Conservation (phyloP, 768 basidiomycete species). For the Daedalea quercina region DNA sequence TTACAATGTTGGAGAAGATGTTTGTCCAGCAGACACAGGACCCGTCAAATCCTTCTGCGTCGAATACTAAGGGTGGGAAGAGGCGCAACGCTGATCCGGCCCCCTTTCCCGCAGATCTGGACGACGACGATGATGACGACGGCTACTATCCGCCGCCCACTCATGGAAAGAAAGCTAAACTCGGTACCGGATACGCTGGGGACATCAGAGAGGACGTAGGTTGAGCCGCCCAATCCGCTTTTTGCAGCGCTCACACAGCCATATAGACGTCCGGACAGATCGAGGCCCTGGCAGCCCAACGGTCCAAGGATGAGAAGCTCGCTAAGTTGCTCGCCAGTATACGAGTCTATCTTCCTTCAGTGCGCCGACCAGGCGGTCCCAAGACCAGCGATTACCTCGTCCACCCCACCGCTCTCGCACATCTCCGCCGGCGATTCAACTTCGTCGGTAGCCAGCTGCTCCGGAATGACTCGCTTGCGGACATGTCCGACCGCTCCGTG, state of each 20-base stretch:
- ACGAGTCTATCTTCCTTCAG: conserved; percentile 77
- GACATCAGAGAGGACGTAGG: conserved; percentile 80
- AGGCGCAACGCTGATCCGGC: conserved; percentile 31
- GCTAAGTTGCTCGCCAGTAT: conserved; percentile 62
- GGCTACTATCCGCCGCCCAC: conserved; percentile 34
- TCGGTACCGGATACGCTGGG: conserved; percentile 86
- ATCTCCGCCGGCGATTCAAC: conserved; percentile 88
- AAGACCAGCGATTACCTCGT: conserved; percentile 85
- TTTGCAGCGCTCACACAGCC: conserved; percentile 1
- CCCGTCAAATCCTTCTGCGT: conserved; percentile 20
- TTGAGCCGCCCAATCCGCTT: conserved; percentile 1
- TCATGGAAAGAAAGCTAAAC: conserved; percentile 60
- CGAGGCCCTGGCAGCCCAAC: conserved; percentile 71
- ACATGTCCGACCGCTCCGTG: conserved; percentile 84
- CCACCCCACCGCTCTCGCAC: conserved; percentile 89
- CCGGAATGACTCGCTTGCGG: conserved; percentile 86
- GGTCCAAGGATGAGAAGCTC: conserved; percentile 66
- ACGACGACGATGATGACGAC: conserved; percentile 49
- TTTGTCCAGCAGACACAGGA: conserved; percentile 52
- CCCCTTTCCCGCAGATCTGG: conserved; percentile 17
- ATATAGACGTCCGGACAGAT: conserved; percentile 71
- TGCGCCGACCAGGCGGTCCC: conserved; percentile 69
- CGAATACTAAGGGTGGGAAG: conserved; percentile 29
- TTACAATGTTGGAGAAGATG: conserved; percentile 75
- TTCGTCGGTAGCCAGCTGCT: conserved; percentile 79